Base-by-base conservation (phyloP, 345 rosid species). In the Sonneratia caseolaris region DNA sequence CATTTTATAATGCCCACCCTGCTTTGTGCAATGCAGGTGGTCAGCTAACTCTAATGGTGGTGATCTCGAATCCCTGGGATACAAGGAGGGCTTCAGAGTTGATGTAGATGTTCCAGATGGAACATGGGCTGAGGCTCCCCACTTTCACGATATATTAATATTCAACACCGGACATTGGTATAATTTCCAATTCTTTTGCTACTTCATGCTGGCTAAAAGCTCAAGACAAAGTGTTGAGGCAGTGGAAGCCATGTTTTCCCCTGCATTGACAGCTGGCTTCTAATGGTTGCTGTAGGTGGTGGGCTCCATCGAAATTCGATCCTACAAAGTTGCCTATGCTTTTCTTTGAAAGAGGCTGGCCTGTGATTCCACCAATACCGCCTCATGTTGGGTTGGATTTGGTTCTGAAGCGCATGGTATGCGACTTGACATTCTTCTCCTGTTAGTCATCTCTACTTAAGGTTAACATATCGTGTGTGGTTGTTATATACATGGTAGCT, bases 81-180 rank as follows among this genome's bases (percentile, higher is more conserved):
- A 81, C 79, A 91, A 84, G 79, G 96, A 87, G 67, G 97, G 98
- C 21, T 94, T 86, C 37, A 82, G 95, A 83, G 84, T 94, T 73
- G 97, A 94, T 84, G 87, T 92, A 48, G 98, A 94, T 79, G 64
- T 89, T 85, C 98, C 97, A 22, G 98, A 91, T 9, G 81, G 82
- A 73, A 81, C 97, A n/a, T 92, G 97, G 97, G 86, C 69, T 9
- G 81, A 84, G 68, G 98, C 98, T 82, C 79, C 87, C 24, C 77
- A 71, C 61, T 91, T 94, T 81, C 97, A 94, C 72, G 87, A 87
- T 76, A 81, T 92, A 81, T 79, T 92, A 21, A 75, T 94, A 76
- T 72, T 92, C 55, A 92, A 86, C 84, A 95, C 97, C 0, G 99
- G 99, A 66, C 97, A 95, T 74, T 95, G 99, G 99, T 92, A 84